phyloP scores from a whole-genome alignment of 345 rosid species.

The Hypericum androsaemum region DNA sequence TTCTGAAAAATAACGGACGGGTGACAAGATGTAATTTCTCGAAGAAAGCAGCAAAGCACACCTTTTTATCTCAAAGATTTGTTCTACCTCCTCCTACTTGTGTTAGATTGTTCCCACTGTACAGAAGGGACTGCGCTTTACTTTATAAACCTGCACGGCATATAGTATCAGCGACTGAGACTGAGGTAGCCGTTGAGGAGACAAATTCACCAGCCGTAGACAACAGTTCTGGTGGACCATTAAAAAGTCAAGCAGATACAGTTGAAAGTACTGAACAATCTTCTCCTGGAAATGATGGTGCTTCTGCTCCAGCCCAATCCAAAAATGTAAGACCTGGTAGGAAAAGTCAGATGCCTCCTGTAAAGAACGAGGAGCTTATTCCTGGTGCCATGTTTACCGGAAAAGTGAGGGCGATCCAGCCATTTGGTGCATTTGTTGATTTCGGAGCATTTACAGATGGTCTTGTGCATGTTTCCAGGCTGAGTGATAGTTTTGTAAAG shows the following conservation, averaged over 20 bases:
- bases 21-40: constrained; percentile 38
- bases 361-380: constrained; percentile 68
- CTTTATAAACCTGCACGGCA: constrained; percentile 7
- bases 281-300: constrained; percentile 20
- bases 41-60: constrained; percentile 31
- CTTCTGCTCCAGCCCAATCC: constrained; percentile 31
- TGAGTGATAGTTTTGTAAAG: constrained; percentile 72
- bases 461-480: constrained; percentile 72
- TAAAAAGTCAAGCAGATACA: not conserved
- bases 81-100: constrained; percentile 39
- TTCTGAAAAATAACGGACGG: constrained; percentile 27
- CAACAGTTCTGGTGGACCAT: too few relatives aligned
- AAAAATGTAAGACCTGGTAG: constrained; percentile 42
- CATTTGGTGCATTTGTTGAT: constrained; percentile 83
- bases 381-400: constrained; percentile 76
- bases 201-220: too few relatives aligned
- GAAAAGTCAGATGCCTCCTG: constrained; percentile 73
- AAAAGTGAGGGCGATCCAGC: constrained; percentile 82
- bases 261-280: constrained; percentile 28
- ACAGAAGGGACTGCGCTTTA: too few relatives aligned
- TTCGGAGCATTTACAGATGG: constrained; percentile 94
- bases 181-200: constrained; percentile 27
- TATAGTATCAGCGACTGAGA: constrained; percentile 47
- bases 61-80: constrained; percentile 14
- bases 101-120: constrained; percentile 7